Conservation (phyloP, 768 basidiomycete genomes). For the Mycena belliarum region DNA sequence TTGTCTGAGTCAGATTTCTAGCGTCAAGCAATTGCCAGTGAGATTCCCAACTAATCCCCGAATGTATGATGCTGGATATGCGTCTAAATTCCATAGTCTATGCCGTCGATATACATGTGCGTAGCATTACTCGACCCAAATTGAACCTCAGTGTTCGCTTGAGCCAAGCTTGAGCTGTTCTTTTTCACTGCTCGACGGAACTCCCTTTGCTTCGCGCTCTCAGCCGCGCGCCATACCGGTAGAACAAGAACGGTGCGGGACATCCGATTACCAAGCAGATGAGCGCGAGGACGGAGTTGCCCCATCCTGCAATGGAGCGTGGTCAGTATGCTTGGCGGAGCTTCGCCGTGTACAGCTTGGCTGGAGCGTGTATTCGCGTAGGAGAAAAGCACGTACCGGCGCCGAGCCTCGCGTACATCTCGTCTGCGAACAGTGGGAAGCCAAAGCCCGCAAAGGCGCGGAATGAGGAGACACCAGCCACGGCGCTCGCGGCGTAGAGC, state of each 20-base stretch:
- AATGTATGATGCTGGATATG: no score
- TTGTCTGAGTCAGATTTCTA: no score
- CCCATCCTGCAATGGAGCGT: constrained; percentile 42
- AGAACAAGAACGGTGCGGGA: constrained; percentile 49
- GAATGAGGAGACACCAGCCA: constrained; percentile 57
- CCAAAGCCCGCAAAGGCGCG: constrained; percentile 56
- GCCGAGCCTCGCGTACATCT: constrained; percentile 55
- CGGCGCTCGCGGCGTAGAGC: constrained; percentile 60
- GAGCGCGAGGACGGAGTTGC: constrained; percentile 55
- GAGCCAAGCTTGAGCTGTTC: no score
- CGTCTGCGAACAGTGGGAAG: constrained; percentile 65
- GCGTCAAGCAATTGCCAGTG: no score
- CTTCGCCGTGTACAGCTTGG: no score
- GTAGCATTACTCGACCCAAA: no score
- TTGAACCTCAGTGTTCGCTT: no score
- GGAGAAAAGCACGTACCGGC: constrained; percentile 29
- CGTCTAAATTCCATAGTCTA: no score
- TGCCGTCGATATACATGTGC: no score
- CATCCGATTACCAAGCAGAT: constrained; percentile 53
- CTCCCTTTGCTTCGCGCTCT: constrained; percentile 39
- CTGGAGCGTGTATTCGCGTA: not conserved
- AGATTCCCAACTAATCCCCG: no score
- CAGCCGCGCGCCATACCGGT: constrained; percentile 37
- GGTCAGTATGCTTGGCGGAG: not conserved
- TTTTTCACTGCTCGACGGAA: constrained; percentile 33